Evolutionary conservation across 208 protist genomes (phyloP), one percentile per base, ranked within the genome.

Genomic region (Trypanosoma conorhini): DNA sequence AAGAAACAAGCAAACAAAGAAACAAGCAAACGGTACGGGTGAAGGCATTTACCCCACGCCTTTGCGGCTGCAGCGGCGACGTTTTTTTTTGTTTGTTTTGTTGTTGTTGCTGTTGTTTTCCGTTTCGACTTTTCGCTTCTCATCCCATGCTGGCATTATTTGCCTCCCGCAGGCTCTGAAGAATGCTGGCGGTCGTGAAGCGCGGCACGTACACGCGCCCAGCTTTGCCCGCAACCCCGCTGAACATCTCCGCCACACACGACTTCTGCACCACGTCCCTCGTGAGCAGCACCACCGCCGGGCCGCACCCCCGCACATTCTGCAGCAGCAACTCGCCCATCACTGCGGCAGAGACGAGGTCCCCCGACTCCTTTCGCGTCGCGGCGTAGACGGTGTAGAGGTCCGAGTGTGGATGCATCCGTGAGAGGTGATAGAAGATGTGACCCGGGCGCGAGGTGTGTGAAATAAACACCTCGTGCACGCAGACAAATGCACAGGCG

Each of bases 391-490:
- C 65, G 24, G 79, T 78, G 70, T 87, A 91, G 46, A 91, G 82
- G 35, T 92, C 81, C 0, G 90, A 96, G 67, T 75, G 51, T 13
- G 56, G 70, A 65, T 93, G 72, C 17, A 82, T 72, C 38, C 81
- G 78, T 9, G 86, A 78, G 26, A 96, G 85, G 65, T 90, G 85
- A 73, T 79, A 93, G 22, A 82, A 76, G 9, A 80, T 74, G 76
- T 93, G 85, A 0, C 81, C 58, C n/a, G 73, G 51, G 54, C 79
- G 80, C 4, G 83, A 78, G 10, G 80, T 88, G 63, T 85, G 83
- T 1, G 90, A 81, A 40, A 96, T 77, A 57, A 93, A 92, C 8
- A 93, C 59, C 67, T 96, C 90, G 24, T 92, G 85, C 26, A 88
- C 78, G 63, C 77, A 82, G 22, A 85, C 85, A 59, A 92, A 50